Conservation (phyloP, 192 early-diverging fungal genomes). For the Chytriomyces hyalinus region DNA sequence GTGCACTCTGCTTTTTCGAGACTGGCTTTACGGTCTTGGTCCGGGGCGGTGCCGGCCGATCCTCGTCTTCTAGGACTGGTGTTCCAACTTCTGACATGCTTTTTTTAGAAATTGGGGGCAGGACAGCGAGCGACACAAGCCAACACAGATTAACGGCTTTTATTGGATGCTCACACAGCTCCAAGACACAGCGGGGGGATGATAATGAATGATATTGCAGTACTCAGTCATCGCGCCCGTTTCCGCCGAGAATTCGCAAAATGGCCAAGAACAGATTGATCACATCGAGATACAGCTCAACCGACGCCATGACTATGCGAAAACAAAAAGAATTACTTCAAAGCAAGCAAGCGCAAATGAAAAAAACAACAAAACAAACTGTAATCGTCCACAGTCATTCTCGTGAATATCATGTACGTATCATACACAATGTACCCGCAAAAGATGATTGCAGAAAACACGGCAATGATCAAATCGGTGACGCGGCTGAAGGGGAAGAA, state of each 20-base stretch:
- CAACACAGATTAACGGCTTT: too few relatives aligned
- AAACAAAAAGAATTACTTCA: slow-evolving; percentile 12
- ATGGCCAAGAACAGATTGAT: slow-evolving; percentile 74
- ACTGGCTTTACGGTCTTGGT: too few relatives aligned
- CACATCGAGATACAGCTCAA: slow-evolving; percentile 76
- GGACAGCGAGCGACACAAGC: too few relatives aligned
- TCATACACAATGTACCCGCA: slow-evolving; percentile 78
- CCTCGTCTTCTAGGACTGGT: too few relatives aligned
- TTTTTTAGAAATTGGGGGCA: too few relatives aligned
- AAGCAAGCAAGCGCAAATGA: not conserved
- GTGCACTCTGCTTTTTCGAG: not conserved
- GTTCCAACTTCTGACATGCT: too few relatives aligned
- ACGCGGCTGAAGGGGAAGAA: slow-evolving; percentile 72
- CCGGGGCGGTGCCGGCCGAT: too few relatives aligned
- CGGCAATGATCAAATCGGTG: slow-evolving; percentile 63
- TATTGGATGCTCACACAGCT: too few relatives aligned
- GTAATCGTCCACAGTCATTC: slow-evolving; percentile 76
- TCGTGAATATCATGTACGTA: slow-evolving; percentile 71
- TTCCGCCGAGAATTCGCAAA: slow-evolving; percentile 30
- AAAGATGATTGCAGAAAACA: slow-evolving; percentile 70
- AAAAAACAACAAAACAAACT: slow-evolving; percentile 62
- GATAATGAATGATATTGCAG: too few relatives aligned
- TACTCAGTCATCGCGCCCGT: slow-evolving; percentile 16
- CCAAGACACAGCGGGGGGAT: too few relatives aligned
- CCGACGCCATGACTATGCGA: slow-evolving; percentile 47